phyloP scores from a whole-genome alignment of 352 stramenopile species.

The Phytophthora rubi region DNA sequence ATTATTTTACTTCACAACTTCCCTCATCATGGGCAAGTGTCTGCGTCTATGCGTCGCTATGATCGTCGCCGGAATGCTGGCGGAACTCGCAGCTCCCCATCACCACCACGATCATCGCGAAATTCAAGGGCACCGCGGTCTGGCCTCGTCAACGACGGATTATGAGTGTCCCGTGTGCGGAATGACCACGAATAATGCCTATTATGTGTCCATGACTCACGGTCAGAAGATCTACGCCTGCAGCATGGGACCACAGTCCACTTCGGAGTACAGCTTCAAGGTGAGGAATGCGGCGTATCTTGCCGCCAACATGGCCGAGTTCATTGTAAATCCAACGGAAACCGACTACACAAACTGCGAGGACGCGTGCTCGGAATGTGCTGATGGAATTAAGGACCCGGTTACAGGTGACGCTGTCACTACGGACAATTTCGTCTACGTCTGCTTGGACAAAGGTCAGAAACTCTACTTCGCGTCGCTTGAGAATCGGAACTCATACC shows the following conservation, averaged over 20 bases:
- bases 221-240: slow-evolving; percentile 69
- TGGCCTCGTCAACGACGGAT: slow-evolving; percentile 33
- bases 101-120: slow-evolving; percentile 6
- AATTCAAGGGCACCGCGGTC: slow-evolving; percentile 12
- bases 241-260: slow-evolving; percentile 55
- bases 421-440: slow-evolving; percentile 52
- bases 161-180: slow-evolving; percentile 65
- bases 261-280: slow-evolving; percentile 47
- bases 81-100: slow-evolving; percentile 2
- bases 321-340: slow-evolving; percentile 32
- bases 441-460: slow-evolving; percentile 69
- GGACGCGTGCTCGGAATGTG: slow-evolving; percentile 43
- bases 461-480: slow-evolving; percentile 80
- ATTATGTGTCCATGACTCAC: slow-evolving; percentile 54
- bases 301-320: slow-evolving; percentile 63
- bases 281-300: slow-evolving; percentile 67
- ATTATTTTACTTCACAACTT: neutral
- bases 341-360: slow-evolving; percentile 36
- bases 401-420: slow-evolving; percentile 55
- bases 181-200: slow-evolving; percentile 55
- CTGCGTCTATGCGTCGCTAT: neutral
- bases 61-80: neutral
- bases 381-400: slow-evolving; percentile 51
- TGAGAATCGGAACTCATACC: slow-evolving; percentile 50
- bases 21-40: neutral